A percentile compares a stretch with the other conserved stretches of the same genome.
These are phyloP conservation scores for Metarhizium guizhouense DNA, from an alignment of 2,329 filamentous ascomycete genomes.

Conservation along the genomic window DNA sequence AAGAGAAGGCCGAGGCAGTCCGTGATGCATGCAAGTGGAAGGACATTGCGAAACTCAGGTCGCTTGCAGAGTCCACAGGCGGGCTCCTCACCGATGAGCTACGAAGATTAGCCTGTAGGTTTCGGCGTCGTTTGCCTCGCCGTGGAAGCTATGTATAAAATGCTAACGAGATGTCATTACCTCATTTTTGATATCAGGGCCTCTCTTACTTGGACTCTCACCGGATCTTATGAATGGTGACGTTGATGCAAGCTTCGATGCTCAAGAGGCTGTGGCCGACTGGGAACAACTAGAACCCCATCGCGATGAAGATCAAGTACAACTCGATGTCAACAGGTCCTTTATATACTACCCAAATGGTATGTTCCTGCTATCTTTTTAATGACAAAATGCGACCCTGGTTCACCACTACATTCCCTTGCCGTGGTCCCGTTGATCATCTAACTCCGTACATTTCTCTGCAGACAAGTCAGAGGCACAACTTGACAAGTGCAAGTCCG, in stretches of 20 bases:
- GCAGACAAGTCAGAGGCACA: slow-evolving; percentile 61
- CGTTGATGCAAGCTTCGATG: slow-evolving; percentile 1
- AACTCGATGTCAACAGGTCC: slow-evolving; percentile 87
- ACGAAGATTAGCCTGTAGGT: slow-evolving; percentile 71
- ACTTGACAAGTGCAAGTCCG: slow-evolving; percentile 59
- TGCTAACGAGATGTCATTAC: not conserved
- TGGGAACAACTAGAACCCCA: slow-evolving; percentile 67
- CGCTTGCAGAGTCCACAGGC: slow-evolving; percentile 53
- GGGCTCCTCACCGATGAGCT: slow-evolving; percentile 60
- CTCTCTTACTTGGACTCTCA: slow-evolving; percentile 42
- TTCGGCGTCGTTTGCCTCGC: slow-evolving; percentile 3
- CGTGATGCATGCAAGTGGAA: slow-evolving; percentile 49
- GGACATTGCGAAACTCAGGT: slow-evolving; percentile 47
- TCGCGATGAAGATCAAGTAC: slow-evolving; percentile 81
- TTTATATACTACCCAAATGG: slow-evolving; percentile 92
- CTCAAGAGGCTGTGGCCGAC: slow-evolving; percentile 8
- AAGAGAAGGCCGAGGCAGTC: slow-evolving; percentile 12
- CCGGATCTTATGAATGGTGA: not conserved
- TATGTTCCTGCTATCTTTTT: slow-evolving; percentile 25
- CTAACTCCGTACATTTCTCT: not conserved
- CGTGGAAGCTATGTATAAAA: slow-evolving; percentile 2
- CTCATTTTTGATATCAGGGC: slow-evolving; percentile 39
- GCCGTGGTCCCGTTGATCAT: not conserved
- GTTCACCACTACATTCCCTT: not conserved
- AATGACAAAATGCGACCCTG: not conserved